Percentiles rank a stretch among this genome's conserved stretches.
Evolutionary conservation across 768 basidiomycete genomes (phyloP).

Genomic region (Termitomyces sp.): DNA sequence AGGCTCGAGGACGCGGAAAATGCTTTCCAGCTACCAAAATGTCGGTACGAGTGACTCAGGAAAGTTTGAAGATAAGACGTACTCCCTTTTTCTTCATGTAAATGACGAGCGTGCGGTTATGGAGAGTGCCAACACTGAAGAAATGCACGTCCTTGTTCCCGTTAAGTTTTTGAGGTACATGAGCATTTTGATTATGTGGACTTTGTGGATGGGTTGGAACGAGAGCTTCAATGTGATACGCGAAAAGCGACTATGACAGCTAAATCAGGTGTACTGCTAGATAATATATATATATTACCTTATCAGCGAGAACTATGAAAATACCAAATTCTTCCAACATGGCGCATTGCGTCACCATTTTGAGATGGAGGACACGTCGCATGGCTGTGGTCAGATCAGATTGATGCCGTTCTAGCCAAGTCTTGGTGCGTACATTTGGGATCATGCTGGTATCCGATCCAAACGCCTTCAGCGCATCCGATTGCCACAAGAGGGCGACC

Average conservation of each 20-base stretch:
- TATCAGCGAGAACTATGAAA: conserved; percentile 92
- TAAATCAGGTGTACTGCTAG: neutral
- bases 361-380: conserved; percentile 89
- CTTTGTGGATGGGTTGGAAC: conserved; percentile 80
- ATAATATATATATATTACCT: conserved; percentile 43
- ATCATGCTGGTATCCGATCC: conserved; percentile 93
- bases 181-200: conserved; percentile 45
- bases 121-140: conserved; percentile 88
- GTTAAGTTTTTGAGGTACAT: conserved; percentile 87
- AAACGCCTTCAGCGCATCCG: conserved; percentile 94
- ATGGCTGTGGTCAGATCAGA: conserved; percentile 48
- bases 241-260: conserved; percentile 65
- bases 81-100: conserved; percentile 95
- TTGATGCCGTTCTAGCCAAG: neutral
- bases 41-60: neutral
- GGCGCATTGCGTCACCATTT: conserved; percentile 91
- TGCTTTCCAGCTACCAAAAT: conserved; percentile 63
- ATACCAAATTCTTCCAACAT: conserved; percentile 96
- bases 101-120: conserved; percentile 83
- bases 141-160: conserved; percentile 92
- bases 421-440: conserved; percentile 56
- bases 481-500: conserved; percentile 85
- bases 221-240: conserved; percentile 93
- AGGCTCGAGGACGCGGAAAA: conserved; percentile 97
- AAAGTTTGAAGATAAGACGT: conserved; percentile 8